Conservation (phyloP, 1,284 basidiomycete genomes). For the Cryptococcus jaspeensis region DNA sequence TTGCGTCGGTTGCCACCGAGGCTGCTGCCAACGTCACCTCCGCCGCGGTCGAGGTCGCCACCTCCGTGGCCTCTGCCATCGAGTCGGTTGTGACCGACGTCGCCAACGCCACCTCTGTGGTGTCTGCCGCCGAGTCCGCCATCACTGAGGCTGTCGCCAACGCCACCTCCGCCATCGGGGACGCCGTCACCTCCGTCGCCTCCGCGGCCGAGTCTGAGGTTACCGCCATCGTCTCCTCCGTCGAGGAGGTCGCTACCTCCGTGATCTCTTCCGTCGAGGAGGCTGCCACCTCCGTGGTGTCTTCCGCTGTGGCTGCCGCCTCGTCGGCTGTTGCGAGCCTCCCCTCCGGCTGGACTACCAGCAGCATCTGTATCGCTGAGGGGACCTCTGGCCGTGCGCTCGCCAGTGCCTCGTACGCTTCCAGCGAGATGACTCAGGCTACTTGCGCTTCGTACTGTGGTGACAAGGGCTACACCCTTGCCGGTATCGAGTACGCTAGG, state of each 20-base stretch:
- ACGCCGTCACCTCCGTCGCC: conserved; percentile 5
- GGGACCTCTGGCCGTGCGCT: conserved; percentile 24
- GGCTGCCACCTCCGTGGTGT: no score
- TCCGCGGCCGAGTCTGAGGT: not conserved
- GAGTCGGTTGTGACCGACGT: no score
- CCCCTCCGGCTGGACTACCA: conserved; percentile 21
- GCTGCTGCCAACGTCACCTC: no score
- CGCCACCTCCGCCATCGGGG: conserved; percentile 7
- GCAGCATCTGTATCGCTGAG: conserved; percentile 23
- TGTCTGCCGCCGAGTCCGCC: not conserved
- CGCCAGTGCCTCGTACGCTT: conserved; percentile 17
- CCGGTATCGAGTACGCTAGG: conserved; percentile 14
- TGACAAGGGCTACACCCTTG: conserved; percentile 9
- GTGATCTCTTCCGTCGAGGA: no score
- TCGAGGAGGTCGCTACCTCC: not conserved
- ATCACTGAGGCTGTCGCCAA: not conserved
- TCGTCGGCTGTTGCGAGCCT: conserved; percentile 9
- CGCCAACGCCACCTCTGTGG: no score
- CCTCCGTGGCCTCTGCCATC: no score
- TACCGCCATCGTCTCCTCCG: not conserved
- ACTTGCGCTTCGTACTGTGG: conserved; percentile 22
- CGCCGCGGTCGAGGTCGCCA: no score
- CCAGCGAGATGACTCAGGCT: conserved; percentile 24
- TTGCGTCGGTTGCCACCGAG: no score
- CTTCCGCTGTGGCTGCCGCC: conserved; percentile 2